These are phyloP conservation scores for Paxillus ammoniavirescens DNA, from an alignment of 768 basidiomycete species.

Conservation along the genomic window DNA sequence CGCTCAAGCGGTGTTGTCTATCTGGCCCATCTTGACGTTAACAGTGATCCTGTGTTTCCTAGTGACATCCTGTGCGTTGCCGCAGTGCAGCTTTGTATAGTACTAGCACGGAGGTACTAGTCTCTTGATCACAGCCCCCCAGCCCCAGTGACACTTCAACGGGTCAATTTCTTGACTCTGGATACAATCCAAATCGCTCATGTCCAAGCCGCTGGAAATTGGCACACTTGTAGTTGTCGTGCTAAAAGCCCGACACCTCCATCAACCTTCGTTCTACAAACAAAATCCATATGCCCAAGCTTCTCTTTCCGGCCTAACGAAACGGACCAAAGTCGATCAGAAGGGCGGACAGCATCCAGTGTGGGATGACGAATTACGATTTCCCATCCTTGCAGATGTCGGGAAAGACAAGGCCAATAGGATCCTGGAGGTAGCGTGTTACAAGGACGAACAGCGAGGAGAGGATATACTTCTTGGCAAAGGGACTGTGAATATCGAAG, in stretches of 20 bases:
- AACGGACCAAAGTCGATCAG: constrained; percentile 70
- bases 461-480: constrained; percentile 77
- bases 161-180: neutral
- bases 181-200: constrained; percentile 1
- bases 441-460: constrained; percentile 68
- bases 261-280: constrained; percentile 86
- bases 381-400: constrained; percentile 62
- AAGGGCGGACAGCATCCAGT: constrained; percentile 92
- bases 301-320: constrained; percentile 55
- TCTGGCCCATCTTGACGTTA: no score
- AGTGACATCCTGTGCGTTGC: no score
- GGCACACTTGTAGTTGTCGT: constrained; percentile 86
- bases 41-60: no score
- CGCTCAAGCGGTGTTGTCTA: no score
- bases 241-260: constrained; percentile 81
- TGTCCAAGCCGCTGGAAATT: constrained; percentile 45
- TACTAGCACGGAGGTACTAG: neutral
- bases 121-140: no score
- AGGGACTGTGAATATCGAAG: constrained; percentile 70
- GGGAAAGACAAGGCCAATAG: constrained; percentile 47
- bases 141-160: neutral
- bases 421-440: constrained; percentile 74
- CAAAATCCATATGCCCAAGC: constrained; percentile 84
- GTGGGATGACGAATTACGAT: constrained; percentile 88
- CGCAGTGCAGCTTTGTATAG: no score